Base-by-base conservation (phyloP, 2,329 filamentous ascomycete genomes). In the Cercospora zeina region DNA sequence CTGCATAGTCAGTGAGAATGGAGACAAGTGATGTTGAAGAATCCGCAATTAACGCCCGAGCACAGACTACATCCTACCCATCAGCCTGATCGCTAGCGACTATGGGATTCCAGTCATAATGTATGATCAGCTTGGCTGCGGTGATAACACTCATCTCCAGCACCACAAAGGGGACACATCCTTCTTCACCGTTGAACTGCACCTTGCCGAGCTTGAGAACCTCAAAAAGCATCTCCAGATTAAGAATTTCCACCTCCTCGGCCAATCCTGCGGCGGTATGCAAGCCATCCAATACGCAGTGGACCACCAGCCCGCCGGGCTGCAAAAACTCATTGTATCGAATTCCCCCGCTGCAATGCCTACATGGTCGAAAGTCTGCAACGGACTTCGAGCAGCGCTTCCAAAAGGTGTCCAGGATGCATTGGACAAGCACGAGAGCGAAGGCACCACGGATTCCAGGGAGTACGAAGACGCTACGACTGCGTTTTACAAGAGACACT, bases 261-360 rank as follows among this genome's bases (percentile, higher is more conserved):
- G 82, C 1, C 80, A 84, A 36, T 80, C 76, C 19, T 85, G 82
- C 81, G 82, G 83, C 14, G 83, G 79, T 0, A 82, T 84, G 79
- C 71, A 84, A 0, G 80, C 71, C 1, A 74, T 74, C 0, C 67
- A 76, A 31, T 81, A 77, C 71, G 81, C 81, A 0, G 74, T 75
- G 4, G 62, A 65, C 9, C 67, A 68, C 9, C 73, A 73, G 33
- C 75, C 75, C 4, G 54, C 59, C 24, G 77, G 77, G 0, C 66
- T 82, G 34, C 69, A 72, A 7, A 77, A 75, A 59, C 66, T 81
- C 1, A 69, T 82, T 27, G 39, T 65, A 4, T 59, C 62, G 2
- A 50, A 64, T n/a, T 69, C 67, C 9, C 74, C 73, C 1, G 64
- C 71, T 5, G 63, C 66, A 50, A 72, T 76, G 71, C 49, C 30